Percentiles rank a stretch among this genome's conserved stretches.
These are phyloP conservation scores for Solanum pinnatisectum DNA, from an alignment of 257 asterid genomes.

Conservation along the genomic window DNA sequence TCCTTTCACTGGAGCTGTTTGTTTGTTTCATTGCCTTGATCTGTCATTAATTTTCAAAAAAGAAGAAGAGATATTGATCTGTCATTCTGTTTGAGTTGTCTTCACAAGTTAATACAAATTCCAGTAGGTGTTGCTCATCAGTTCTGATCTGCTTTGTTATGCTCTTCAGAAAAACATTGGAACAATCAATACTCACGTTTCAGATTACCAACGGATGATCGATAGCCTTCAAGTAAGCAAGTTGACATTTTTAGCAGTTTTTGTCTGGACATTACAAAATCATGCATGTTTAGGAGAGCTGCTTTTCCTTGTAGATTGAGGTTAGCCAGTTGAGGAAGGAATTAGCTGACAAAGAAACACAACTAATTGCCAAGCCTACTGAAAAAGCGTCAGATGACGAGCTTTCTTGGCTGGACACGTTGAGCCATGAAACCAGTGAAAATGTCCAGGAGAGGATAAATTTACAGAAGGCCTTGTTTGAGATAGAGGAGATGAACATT, in stretches of 20 bases:
- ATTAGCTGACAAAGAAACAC: constrained; percentile 81
- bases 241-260: not conserved
- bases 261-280: not conserved
- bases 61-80: not conserved
- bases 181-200: constrained; percentile 64
- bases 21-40: not conserved
- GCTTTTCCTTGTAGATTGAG: constrained; percentile 49
- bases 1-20: not conserved
- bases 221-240: constrained; percentile 60
- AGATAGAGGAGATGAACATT: constrained; percentile 84
- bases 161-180: constrained; percentile 79
- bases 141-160: constrained; percentile 14
- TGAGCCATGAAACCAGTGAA: constrained; percentile 93
- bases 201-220: constrained; percentile 91
- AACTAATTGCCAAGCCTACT: constrained; percentile 62
- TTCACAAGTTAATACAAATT: not conserved
- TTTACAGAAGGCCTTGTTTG: constrained; percentile 83
- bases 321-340: constrained; percentile 72
- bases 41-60: not conserved
- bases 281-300: not conserved
- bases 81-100: not conserved
- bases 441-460: constrained; percentile 94
- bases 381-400: constrained; percentile 66
- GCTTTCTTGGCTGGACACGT: constrained; percentile 51
- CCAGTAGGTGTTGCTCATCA: not conserved